A percentile compares a stretch with the other conserved stretches of the same genome.
Evolutionary conservation across 2,329 filamentous ascomycete species (phyloP).

Genomic region (Neopestalotiopsis sp.): DNA sequence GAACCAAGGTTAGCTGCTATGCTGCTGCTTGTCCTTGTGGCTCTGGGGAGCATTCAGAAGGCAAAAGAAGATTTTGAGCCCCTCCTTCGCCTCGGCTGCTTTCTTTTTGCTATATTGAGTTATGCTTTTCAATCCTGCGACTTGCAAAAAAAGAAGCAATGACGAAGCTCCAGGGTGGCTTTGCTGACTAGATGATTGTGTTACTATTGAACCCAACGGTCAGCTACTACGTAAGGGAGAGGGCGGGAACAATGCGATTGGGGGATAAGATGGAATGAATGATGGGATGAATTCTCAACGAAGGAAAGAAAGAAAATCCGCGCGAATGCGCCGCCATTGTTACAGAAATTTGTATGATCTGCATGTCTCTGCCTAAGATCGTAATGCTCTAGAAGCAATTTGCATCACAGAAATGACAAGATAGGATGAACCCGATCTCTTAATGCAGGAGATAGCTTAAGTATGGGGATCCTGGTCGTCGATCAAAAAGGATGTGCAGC

Average conservation of each 20-base stretch:
- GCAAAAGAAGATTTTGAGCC: not conserved
- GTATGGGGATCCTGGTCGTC: conserved; percentile 13
- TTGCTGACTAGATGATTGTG: not conserved
- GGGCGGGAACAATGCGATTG: not conserved
- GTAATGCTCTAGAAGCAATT: conserved; percentile 15
- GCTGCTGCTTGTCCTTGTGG: not conserved
- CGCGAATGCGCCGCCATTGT: not conserved
- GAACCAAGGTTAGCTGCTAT: not conserved
- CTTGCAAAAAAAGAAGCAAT: conserved; percentile 3
- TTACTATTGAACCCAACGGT: conserved; percentile 5
- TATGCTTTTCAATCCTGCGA: conserved; percentile 1
- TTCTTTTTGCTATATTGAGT: conserved; percentile 5
- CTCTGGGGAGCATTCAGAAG: not conserved
- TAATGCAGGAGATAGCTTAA: not conserved
- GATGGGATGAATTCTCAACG: too few relatives aligned
- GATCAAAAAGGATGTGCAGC: conserved; percentile 19
- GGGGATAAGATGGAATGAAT: not conserved
- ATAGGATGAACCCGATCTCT: conserved; percentile 17
- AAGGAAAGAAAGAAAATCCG: not conserved
- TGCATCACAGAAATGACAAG: conserved; percentile 7
- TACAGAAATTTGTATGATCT: conserved; percentile 15
- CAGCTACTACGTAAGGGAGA: conserved; percentile 5
- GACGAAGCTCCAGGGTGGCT: conserved; percentile 2
- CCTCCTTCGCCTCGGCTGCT: not conserved
- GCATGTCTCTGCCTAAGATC: conserved; percentile 11